These are phyloP conservation scores for Tolypocladium nubicola DNA, from an alignment of 2,329 filamentous ascomycete genomes.

Conservation along the genomic window DNA sequence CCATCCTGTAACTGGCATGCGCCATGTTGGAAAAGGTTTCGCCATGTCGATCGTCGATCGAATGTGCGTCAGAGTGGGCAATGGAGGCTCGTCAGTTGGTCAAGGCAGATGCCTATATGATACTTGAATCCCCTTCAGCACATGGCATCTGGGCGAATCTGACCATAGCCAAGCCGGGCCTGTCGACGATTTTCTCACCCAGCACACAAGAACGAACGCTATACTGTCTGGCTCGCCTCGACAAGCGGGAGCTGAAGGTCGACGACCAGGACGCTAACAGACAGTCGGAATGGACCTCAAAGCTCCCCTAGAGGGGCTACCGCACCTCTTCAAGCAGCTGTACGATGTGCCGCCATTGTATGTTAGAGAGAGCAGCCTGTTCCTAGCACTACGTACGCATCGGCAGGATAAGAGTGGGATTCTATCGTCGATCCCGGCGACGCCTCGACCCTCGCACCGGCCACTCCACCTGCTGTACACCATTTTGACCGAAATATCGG, in stretches of 20 bases:
- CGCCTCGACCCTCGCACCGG: constrained; percentile 8
- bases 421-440: constrained; percentile 11
- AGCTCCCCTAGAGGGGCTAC: constrained; percentile 1
- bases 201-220: background rate
- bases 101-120: constrained; percentile 1
- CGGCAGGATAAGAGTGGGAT: constrained; percentile 9
- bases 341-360: constrained; percentile 9
- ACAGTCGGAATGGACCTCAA: constrained; percentile 6
- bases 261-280: background rate
- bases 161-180: background rate
- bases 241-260: background rate
- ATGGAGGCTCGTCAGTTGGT: background rate
- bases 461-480: constrained; percentile 15
- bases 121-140: background rate
- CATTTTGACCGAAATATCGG: constrained; percentile 13
- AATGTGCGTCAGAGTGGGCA: constrained; percentile 1
- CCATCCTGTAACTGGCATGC: constrained; percentile 12
- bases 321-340: constrained; percentile 7
- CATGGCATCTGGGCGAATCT: background rate
- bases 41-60: constrained; percentile 7
- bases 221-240: background rate
- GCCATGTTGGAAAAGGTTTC: constrained; percentile 5
- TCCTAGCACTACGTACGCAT: constrained; percentile 3
- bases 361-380: constrained; percentile 6
- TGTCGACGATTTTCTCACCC: background rate